phyloP scores from a whole-genome alignment of 805 yeast species.

The Metschnikowia matae region DNA sequence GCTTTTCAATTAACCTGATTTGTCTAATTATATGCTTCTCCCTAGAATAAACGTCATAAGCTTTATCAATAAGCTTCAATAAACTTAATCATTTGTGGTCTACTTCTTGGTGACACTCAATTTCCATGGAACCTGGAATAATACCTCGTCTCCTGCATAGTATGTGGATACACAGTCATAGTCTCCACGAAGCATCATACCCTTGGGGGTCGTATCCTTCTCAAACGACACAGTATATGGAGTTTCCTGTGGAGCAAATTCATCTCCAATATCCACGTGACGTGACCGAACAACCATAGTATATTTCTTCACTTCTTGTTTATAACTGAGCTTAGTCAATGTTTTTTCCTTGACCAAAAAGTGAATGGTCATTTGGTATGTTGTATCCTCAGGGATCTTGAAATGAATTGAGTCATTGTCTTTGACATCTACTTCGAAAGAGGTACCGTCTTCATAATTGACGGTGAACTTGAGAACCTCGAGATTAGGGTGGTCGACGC shows the following conservation, averaged over 20 bases:
- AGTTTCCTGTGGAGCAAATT: slow-evolving; percentile 32
- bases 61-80: too few species aligned
- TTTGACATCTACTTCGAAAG: slow-evolving; percentile 23
- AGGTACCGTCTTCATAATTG: slow-evolving; percentile 27
- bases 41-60: too few species aligned
- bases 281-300: slow-evolving; percentile 32
- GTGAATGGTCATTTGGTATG: slow-evolving; percentile 29
- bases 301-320: slow-evolving; percentile 33
- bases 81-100: too few species aligned
- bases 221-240: slow-evolving; percentile 27
- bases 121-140: slow-evolving; percentile 30
- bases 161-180: slow-evolving; percentile 32
- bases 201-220: slow-evolving; percentile 37
- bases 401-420: slow-evolving; percentile 27
- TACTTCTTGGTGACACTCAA: slow-evolving; percentile 28
- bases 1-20: too few species aligned
- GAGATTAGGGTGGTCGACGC: slow-evolving; percentile 28
- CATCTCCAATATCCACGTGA: slow-evolving; percentile 29
- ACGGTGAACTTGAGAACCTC: slow-evolving; percentile 29
- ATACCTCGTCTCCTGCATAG: slow-evolving; percentile 28
- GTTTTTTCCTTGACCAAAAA: slow-evolving; percentile 29
- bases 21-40: too few species aligned
- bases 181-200: slow-evolving; percentile 35
- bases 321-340: slow-evolving; percentile 30
- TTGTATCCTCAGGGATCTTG: slow-evolving; percentile 36